Percentiles rank a stretch among this genome's conserved stretches.
phyloP scores from a whole-genome alignment of 306 rosid genomes.

The Fragaria nilgerrensis region DNA sequence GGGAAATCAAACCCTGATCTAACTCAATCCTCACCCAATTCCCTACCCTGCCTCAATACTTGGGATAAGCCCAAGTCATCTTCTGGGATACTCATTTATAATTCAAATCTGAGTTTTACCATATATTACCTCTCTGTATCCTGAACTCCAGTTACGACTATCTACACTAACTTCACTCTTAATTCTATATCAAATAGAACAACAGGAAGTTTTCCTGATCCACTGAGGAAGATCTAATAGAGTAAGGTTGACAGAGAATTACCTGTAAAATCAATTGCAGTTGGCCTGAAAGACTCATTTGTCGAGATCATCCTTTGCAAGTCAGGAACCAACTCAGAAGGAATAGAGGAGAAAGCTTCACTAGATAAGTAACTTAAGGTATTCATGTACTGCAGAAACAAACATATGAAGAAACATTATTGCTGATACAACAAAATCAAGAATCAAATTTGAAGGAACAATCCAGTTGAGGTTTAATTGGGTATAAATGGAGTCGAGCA shows the following conservation, averaged over 20 bases:
- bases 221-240: constrained; percentile 2
- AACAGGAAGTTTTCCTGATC: neutral
- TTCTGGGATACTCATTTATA: neutral
- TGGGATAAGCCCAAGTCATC: neutral
- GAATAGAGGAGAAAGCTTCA: constrained; percentile 83
- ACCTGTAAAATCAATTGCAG: constrained; percentile 91
- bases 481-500: neutral
- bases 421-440: neutral
- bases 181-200: neutral
- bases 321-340: constrained; percentile 81
- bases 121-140: neutral
- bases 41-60: neutral
- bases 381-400: constrained; percentile 77
- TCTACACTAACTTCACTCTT: neutral
- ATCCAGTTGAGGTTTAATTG: neutral
- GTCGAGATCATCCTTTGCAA: constrained; percentile 90
- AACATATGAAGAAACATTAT: constrained; percentile 24
- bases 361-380: constrained; percentile 89
- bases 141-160: neutral
- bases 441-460: neutral
- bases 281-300: constrained; percentile 84
- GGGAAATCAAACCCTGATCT: neutral
- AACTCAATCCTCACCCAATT: neutral
- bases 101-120: neutral
- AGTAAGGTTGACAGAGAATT: constrained; percentile 22